phyloP scores from a whole-genome alignment of 495 filamentous ascomycete genomes.

The Apiosordaria backusii region DNA sequence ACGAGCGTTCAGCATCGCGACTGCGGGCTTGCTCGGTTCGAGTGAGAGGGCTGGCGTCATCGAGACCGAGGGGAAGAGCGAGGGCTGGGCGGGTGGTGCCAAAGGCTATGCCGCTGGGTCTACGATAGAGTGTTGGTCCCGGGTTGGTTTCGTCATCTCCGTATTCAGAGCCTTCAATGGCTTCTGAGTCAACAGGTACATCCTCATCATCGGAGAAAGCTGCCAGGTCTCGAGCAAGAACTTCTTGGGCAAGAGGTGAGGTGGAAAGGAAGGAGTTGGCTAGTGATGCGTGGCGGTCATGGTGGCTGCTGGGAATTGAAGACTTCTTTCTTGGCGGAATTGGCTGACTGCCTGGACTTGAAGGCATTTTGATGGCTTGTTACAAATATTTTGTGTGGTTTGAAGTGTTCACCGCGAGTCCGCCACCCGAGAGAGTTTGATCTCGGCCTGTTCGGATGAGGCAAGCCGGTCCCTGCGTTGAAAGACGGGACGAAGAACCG shows the following conservation, averaged over 20 bases:
- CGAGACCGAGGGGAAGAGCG: constrained; percentile 22
- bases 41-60: constrained; percentile 46
- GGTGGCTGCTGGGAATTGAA: neutral
- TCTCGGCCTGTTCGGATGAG: neutral
- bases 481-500: neutral
- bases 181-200: constrained; percentile 37
- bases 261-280: constrained; percentile 47
- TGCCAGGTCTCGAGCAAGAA: constrained; percentile 67
- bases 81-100: constrained; percentile 51
- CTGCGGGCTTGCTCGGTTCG: constrained; percentile 61
- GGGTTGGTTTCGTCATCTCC: constrained; percentile 39
- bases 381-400: neutral
- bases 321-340: constrained; percentile 14
- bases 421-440: neutral
- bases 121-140: constrained; percentile 69
- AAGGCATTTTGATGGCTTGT: constrained; percentile 11
- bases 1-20: constrained; percentile 66
- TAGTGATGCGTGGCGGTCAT: constrained; percentile 20
- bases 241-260: constrained; percentile 63
- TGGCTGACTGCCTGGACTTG: constrained; percentile 13
- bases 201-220: constrained; percentile 55
- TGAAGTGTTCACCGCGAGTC: neutral
- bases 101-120: constrained; percentile 63
- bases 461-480: neutral
- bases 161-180: constrained; percentile 10